Base-by-base conservation (phyloP, 306 rosid species). In the Calophaca sinica region DNA sequence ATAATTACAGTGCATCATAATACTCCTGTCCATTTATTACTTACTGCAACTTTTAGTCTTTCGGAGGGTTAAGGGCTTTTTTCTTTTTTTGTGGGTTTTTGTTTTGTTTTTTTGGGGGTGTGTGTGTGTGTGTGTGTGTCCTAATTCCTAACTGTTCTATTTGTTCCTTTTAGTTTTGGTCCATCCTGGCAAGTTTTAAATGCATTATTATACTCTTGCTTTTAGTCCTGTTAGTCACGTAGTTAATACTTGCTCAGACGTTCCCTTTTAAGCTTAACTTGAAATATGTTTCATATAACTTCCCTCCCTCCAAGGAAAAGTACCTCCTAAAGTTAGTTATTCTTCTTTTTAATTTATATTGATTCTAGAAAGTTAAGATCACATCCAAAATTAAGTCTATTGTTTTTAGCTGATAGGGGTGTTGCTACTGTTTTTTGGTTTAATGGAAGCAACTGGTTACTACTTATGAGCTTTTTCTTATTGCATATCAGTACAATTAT, bases 31-130 rank as follows among this genome's bases (percentile, higher is more conserved):
- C 13, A 28, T 8, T 28, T 28, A 4, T 54, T 55, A 28, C 10
- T 9, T 9, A 28, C 7, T 9, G 38, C 64, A 59, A 31, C 15
- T 59, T 59, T 31, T 31, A 59, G 4, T 59, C 64, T 70, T 78
- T 78, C 42, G 44, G 60, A 71, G 78, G 67, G 51, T 59, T 53
- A 53, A 62, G 41, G 45, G 67, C 26, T 20, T 20, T 20, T 20
- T 20, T 20, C 26, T 20, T 20, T 20, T 20, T 20, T 20, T 20
- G 0, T 20, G 26, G 26, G 26, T n/a, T n/a, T n/a, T n/a, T n/a
- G n/a, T n/a, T n/a, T n/a, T n/a, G n/a, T n/a, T n/a, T n/a, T n/a
- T n/a, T n/a, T n/a, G n/a, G n/a, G n/a, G n/a, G n/a, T n/a, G n/a
- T n/a, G n/a, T n/a, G n/a, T n/a, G n/a, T n/a, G n/a, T n/a, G n/a